phyloP scores from a whole-genome alignment of 73 alveolate genomes.

The Paramecium sexaurelia region DNA sequence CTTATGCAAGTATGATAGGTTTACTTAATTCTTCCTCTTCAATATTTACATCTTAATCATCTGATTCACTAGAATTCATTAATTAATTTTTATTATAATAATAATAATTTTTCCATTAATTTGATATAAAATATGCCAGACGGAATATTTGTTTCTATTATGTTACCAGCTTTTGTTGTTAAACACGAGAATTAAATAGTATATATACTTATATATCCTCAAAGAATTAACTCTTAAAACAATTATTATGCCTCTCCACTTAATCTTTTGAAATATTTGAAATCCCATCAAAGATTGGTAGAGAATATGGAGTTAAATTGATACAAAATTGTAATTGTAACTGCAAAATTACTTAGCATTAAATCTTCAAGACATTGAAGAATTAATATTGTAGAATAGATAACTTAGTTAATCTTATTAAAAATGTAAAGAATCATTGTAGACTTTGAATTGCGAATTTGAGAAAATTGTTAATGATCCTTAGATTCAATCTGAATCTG shows the following conservation, averaged over 20 bases:
- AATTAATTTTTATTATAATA: background rate
- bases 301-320: background rate
- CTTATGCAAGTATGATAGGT: background rate
- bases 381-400: background rate
- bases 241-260: background rate
- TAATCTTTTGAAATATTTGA: slow-evolving; percentile 37
- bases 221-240: background rate
- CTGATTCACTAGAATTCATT: slow-evolving; percentile 40
- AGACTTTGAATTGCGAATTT: background rate
- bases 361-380: slow-evolving; percentile 10
- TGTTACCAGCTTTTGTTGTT: background rate
- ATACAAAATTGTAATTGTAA: background rate
- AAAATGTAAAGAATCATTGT: slow-evolving; percentile 39
- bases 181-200: background rate
- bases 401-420: background rate
- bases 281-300: slow-evolving; percentile 34
- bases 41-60: background rate
- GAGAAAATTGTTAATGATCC: slow-evolving; percentile 43
- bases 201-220: background rate
- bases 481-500: background rate
- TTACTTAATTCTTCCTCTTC: slow-evolving; percentile 45
- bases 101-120: background rate
- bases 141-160: background rate
- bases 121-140: background rate
- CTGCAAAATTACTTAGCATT: background rate